phyloP scores from a whole-genome alignment of 1,284 basidiomycete genomes.

The Clitocybe nebularis region DNA sequence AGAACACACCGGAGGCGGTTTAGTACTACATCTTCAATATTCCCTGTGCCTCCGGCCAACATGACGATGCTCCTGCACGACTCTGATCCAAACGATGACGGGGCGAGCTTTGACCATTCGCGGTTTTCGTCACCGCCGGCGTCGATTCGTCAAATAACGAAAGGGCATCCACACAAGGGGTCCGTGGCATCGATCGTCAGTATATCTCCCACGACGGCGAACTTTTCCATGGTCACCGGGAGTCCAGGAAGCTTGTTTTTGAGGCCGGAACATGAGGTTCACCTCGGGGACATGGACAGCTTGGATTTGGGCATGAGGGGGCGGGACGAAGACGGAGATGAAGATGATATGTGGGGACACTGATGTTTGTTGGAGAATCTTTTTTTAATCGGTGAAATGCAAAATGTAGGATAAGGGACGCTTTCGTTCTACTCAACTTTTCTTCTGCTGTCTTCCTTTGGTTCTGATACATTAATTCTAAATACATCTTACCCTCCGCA shows the following conservation, averaged over 20 bases:
- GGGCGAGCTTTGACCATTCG: constrained; percentile 8
- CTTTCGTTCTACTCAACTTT: too few species aligned
- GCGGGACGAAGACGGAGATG: constrained; percentile 25
- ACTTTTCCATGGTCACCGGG: constrained; percentile 58
- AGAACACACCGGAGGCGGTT: constrained; percentile 33
- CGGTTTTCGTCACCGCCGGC: constrained; percentile 5
- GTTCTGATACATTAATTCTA: too few species aligned
- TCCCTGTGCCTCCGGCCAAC: constrained; percentile 59
- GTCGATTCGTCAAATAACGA: constrained; percentile 5
- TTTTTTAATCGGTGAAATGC: too few species aligned
- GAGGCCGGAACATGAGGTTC: constrained; percentile 66
- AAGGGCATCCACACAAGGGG: constrained; percentile 21
- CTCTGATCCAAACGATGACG: constrained; percentile 9
- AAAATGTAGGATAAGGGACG: too few species aligned
- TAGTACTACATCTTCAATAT: constrained; percentile 62
- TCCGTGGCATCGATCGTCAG: constrained; percentile 31
- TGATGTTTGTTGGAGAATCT: too few species aligned
- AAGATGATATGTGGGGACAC: constrained; percentile 21
- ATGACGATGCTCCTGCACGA: constrained; percentile 72
- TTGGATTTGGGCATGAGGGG: constrained; percentile 47
- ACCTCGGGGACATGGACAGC: constrained; percentile 67
- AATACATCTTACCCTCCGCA: too few species aligned
- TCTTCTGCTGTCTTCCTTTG: too few species aligned
- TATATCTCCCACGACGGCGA: constrained; percentile 54
- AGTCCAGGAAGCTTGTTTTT: constrained; percentile 64